phyloP scores from a whole-genome alignment of 139 green algal genomes.

The Monoraphidium neglectum region DNA sequence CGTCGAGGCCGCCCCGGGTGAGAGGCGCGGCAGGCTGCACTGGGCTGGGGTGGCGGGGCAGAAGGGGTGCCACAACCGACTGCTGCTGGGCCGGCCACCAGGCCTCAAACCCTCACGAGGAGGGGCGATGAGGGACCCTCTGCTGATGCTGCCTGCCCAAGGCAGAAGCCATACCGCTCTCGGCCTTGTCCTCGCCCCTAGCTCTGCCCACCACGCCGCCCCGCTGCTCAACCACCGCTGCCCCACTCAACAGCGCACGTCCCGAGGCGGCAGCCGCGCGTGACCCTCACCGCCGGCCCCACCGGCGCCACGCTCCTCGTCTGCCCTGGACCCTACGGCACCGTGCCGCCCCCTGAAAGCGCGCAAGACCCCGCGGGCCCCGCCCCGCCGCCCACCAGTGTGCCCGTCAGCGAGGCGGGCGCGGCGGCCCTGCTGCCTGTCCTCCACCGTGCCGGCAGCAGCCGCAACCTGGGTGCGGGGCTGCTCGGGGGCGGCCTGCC shows the following conservation, averaged over 20 bases:
- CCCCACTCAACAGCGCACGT: not conserved
- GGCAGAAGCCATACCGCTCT: not conserved
- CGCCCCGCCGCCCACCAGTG: too few species aligned
- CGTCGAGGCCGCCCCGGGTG: slow-evolving; percentile 16
- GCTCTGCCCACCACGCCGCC: not conserved
- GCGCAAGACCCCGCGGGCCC: too few species aligned
- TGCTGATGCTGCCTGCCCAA: not conserved
- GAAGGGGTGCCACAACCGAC: not conserved
- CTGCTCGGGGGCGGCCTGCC: too few species aligned
- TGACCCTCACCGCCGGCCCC: slow-evolving; percentile 21
- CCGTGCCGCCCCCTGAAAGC: too few species aligned
- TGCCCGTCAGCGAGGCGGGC: too few species aligned
- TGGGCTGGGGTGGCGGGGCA: not conserved
- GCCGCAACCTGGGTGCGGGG: too few species aligned
- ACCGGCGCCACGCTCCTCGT: slow-evolving; percentile 28
- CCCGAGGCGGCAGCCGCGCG: not conserved
- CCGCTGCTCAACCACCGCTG: not conserved
- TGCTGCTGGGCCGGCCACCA: not conserved
- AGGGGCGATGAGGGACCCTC: not conserved
- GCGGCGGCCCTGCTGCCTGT: too few species aligned
- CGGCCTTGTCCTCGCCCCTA: not conserved
- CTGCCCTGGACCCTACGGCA: too few species aligned
- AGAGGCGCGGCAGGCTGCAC: not conserved
- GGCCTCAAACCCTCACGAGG: not conserved
- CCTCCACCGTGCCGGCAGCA: too few species aligned